Evolutionary conservation across 192 early-diverging fungal species (phyloP), one percentile per base, ranked within the genome.

Genomic region (Haplosporangium gracile): DNA sequence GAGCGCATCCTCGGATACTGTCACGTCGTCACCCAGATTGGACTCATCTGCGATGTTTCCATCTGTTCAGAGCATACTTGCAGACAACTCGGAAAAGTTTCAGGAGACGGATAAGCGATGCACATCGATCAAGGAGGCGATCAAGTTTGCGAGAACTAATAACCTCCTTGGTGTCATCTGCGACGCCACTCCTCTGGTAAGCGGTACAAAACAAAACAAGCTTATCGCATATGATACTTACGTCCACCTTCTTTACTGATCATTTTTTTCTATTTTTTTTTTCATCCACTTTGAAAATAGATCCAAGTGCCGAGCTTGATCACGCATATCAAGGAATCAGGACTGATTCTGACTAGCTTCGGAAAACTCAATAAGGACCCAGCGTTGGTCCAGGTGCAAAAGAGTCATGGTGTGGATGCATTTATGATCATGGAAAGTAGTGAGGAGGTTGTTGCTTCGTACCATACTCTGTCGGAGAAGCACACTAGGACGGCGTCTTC

Each of bases 151-250:
- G 0, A 97, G 96, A 74, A 90, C 92, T 68, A 97, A 96, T 87
- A 97, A 99, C 85, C 85, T 99, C 36, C 90, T 99, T 15, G 99
- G 99, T 5, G 82, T 99, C 34, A 94, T 99, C 75, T 98, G 96
- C 80, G 95, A 96, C 43, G 96, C 97, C 15, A 94, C 94, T 49
- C 96, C 97, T 55, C 89, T 99, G 90, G 96, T 97, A 91, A 85
- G 89, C 29, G 4, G 1, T 9, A 8, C 24, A 26, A 57, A 26
- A 9, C 36, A 36, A 2, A 2, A 36, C 36, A 36, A 36, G 36
- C 36, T 69, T 72, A 38, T 2, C 29, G 40, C 42, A 36, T 47
- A 36, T 36, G 36, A 36, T 36, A 36, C 2, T 36, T 36, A 45
- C 11, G 0, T 15, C 11, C 43, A 45, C 11, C 43, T 45, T 10